Conservation (phyloP, 441 rosid species). For the Corymbia calophylla region DNA sequence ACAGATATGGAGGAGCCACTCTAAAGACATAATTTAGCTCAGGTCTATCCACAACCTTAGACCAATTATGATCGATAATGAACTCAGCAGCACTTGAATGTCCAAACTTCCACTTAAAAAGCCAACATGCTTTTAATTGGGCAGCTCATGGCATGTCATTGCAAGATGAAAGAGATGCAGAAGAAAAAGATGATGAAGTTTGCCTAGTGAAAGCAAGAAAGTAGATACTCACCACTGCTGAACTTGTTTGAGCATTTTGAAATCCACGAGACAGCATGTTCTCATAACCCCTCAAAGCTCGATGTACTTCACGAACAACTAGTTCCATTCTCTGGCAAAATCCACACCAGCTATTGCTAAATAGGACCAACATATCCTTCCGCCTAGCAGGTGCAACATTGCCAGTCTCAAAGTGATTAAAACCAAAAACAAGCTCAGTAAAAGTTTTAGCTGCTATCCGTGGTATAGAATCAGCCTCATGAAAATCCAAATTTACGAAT, state of each 20-base stretch:
- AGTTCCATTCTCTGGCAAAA: constrained; percentile 97
- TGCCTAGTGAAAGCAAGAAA: neutral
- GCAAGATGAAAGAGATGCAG: neutral
- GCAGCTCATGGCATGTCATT: neutral
- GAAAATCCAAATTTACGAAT: constrained; percentile 76
- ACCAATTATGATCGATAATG: neutral
- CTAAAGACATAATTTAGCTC: neutral
- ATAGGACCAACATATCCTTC: constrained; percentile 86
- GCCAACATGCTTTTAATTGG: neutral
- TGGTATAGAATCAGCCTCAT: constrained; percentile 75
- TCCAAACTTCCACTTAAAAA: neutral
- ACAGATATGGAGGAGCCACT: neutral
- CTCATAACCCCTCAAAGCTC: constrained; percentile 52
- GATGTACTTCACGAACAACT: constrained; percentile 77
- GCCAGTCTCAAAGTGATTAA: constrained; percentile 34
- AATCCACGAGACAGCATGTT: constrained; percentile 32
- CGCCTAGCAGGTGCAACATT: constrained; percentile 30
- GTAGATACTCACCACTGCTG: constrained; percentile 34
- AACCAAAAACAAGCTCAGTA: constrained; percentile 49
- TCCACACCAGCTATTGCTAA: constrained; percentile 86
- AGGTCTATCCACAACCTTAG: neutral
- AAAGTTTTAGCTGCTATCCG: constrained; percentile 50
- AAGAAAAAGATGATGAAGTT: neutral
- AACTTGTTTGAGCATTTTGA: constrained; percentile 20
- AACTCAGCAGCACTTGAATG: neutral